Evolutionary conservation across 371 early-diverging fungal species (phyloP).

Genomic region (Apophysomyces variabilis): DNA sequence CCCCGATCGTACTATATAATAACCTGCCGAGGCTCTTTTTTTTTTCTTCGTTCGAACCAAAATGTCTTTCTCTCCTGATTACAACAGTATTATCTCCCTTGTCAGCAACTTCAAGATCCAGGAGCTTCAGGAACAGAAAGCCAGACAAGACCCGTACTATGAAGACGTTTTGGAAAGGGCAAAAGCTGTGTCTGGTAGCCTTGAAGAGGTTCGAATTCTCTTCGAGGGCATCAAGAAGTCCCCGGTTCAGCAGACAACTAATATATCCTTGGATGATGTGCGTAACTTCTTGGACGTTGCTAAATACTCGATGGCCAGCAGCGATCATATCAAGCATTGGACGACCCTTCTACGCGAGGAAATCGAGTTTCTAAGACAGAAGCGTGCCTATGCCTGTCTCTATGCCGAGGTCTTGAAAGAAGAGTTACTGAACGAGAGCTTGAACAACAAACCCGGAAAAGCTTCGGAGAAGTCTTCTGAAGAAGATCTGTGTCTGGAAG

Average conservation of each 20-base stretch:
- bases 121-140: slow-evolving; percentile 17
- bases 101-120: slow-evolving; percentile 19
- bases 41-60: not conserved
- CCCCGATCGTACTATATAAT: not conserved
- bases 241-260: slow-evolving; percentile 14
- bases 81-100: slow-evolving; percentile 13
- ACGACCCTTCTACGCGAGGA: slow-evolving; percentile 1
- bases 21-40: not conserved
- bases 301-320: slow-evolving; percentile 1
- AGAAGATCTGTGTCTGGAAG: slow-evolving; percentile 8
- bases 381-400: slow-evolving; percentile 12
- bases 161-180: slow-evolving; percentile 6
- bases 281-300: slow-evolving; percentile 3
- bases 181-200: not conserved
- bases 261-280: slow-evolving; percentile 7
- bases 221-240: slow-evolving; percentile 17
- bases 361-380: slow-evolving; percentile 7
- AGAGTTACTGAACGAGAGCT: slow-evolving; percentile 8
- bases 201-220: slow-evolving; percentile 6
- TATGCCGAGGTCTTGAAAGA: slow-evolving; percentile 19
- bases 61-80: not conserved
- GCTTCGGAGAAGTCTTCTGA: slow-evolving; percentile 10
- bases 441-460: not conserved
- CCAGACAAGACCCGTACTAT: slow-evolving; percentile 8
- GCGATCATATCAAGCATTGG: slow-evolving; percentile 5